Base-by-base conservation (phyloP, 208 protist species). In the Trypanosoma lewisi region DNA sequence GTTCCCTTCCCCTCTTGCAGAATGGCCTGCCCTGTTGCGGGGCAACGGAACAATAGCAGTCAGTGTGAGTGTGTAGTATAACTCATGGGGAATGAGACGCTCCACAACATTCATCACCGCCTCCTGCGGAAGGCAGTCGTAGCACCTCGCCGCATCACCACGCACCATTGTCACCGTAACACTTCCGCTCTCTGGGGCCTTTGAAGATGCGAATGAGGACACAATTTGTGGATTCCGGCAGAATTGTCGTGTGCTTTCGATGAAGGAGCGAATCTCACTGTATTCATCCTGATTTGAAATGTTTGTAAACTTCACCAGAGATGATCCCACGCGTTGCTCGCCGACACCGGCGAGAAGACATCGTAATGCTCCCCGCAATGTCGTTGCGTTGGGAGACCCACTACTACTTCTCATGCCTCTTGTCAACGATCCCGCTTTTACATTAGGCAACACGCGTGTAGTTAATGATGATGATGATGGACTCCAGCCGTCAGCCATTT, bases 141-240 rank as follows among this genome's bases (percentile, higher is more conserved):
- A 93, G 60, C 87, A 93, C 23, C 79, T 72, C 7, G 75, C 56
- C 2, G 78, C 87, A 51, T 93, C 87, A 16, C 76, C 74, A 36
- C 82, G 87, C 11, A 83, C 23, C 45, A 83, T 63, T 37, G 72
- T 63, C 21, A 70, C 37, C 44, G 36, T 8, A 36, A 28, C 47
- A 57, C 45, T 28, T 8, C 33, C 11, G 37, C 28, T 34, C 37
- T 8, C 3, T 42, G 50, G 34, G 39, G 28, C 34, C 6, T 72
- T 54, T 16, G 70, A 53, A 36, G 57, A 59, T 12, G 72, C 41
- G n/a, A 2, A 11, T 11, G 17, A 37, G 0, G 54, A 33, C 21
- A 45, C 33, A 9, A 44, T 21, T 19, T 25, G 25, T 14, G 55
- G 56, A 53, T 21, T 30, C 11, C 17, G 16, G 14, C 36, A 37